These are phyloP conservation scores for Venturia effusa DNA, from an alignment of 2,329 filamentous ascomycete genomes.

Conservation along the genomic window DNA sequence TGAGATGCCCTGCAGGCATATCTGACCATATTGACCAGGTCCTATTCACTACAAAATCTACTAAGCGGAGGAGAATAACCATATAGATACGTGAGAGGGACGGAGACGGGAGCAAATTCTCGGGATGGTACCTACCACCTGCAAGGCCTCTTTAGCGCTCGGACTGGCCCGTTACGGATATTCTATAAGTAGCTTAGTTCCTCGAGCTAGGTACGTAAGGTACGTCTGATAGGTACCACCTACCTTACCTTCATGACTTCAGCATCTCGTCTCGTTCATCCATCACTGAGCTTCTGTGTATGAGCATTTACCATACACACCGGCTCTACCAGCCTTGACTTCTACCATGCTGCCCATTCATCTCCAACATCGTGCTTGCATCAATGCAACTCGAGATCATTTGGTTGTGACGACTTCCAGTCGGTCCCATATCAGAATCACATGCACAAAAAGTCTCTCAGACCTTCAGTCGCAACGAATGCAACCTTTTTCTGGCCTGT, in stretches of 20 bases:
- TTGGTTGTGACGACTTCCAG: background rate
- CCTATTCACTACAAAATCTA: background rate
- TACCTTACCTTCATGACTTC: background rate
- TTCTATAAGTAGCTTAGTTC: no score
- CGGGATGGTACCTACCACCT: background rate
- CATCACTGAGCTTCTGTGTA: background rate
- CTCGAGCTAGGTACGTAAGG: no score
- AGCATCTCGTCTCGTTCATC: background rate
- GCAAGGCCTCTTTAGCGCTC: background rate
- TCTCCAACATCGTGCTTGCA: background rate
- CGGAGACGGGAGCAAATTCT: background rate
- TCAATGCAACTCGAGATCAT: background rate
- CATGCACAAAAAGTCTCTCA: background rate
- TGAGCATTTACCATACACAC: background rate
- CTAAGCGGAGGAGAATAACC: background rate
- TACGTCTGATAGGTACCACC: no score
- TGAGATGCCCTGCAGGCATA: background rate
- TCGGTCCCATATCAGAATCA: background rate
- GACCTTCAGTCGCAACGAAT: background rate
- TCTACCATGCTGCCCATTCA: background rate
- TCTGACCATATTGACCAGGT: background rate
- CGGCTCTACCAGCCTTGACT: background rate
- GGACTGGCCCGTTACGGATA: background rate
- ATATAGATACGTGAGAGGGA: background rate
- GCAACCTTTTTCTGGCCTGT: background rate